Evolutionary conservation across 2,329 filamentous ascomycete species (phyloP).

Genomic region (Diaporthe vaccinii): DNA sequence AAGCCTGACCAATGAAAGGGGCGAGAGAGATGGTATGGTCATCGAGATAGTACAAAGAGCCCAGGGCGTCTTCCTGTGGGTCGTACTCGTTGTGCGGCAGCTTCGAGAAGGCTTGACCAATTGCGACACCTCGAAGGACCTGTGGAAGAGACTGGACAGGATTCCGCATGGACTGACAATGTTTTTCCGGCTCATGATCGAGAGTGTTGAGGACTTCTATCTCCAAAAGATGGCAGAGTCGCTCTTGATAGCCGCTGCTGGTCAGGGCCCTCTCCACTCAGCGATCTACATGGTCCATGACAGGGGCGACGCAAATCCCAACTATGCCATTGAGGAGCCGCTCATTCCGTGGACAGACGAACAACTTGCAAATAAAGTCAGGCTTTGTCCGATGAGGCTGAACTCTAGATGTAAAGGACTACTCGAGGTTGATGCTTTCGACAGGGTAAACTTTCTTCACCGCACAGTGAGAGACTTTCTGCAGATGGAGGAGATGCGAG

Average conservation of each 20-base stretch:
- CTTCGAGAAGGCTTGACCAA: constrained; percentile 7
- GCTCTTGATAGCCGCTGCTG: background rate
- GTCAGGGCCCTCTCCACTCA: background rate
- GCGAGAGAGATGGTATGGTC: background rate
- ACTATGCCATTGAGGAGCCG: background rate
- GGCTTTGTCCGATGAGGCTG: background rate
- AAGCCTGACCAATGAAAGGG: background rate
- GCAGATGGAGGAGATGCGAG: background rate
- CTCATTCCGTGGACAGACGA: background rate
- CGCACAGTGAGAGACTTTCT: constrained; percentile 11
- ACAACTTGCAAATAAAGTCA: background rate
- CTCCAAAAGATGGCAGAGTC: constrained; percentile 12
- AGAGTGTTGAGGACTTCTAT: background rate
- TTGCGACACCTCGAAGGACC: background rate
- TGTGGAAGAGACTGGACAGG: background rate
- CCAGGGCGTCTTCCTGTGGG: constrained; percentile 8
- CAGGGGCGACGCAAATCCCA: background rate
- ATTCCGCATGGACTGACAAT: background rate
- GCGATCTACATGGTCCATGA: constrained; percentile 3
- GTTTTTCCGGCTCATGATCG: background rate
- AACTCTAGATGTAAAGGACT: background rate
- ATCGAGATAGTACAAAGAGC: constrained; percentile 9
- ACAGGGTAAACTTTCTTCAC: constrained; percentile 10
- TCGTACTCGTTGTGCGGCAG: background rate
- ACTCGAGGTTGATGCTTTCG: constrained; percentile 17